Evolutionary conservation across 2,329 filamentous ascomycete genomes (phyloP).

Genomic region (Penicillium expansum): DNA sequence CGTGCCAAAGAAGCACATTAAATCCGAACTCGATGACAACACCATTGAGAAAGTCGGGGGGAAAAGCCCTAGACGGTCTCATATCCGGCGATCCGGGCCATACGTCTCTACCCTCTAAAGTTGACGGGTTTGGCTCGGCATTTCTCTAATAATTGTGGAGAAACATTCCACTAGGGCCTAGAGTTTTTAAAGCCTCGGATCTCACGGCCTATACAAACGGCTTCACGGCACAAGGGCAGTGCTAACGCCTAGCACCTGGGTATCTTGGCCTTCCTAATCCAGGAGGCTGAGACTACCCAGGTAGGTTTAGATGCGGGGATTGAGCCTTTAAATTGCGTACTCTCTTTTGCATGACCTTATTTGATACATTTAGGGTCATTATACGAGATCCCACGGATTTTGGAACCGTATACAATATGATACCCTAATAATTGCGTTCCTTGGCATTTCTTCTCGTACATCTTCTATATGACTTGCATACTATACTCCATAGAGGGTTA

Average conservation of each 20-base stretch:
- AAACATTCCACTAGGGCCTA: neutral
- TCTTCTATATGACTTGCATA: neutral
- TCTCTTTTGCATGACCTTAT: neutral
- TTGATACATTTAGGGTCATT: neutral
- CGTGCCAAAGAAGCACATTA: neutral
- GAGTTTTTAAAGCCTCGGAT: neutral
- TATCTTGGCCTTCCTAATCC: neutral
- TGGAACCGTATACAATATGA: neutral
- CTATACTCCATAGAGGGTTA: neutral
- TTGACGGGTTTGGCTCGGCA: slow-evolving; percentile 5
- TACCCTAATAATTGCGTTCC: neutral
- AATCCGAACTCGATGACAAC: slow-evolving; percentile 24
- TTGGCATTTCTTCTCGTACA: neutral
- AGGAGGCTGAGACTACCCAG: too few species aligned
- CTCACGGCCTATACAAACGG: neutral
- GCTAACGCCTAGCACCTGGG: neutral
- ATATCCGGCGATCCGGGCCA: slow-evolving; percentile 24
- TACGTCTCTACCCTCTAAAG: neutral
- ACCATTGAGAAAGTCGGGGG: slow-evolving; percentile 15
- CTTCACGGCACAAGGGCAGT: neutral
- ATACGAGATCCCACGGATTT: neutral
- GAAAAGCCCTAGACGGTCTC: neutral
- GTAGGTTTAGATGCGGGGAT: neutral
- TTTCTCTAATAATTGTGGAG: slow-evolving; percentile 1
- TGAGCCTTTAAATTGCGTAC: neutral